Conservation (phyloP, 495 filamentous ascomycete species). For the Friedmanniomyces endolithicus region DNA sequence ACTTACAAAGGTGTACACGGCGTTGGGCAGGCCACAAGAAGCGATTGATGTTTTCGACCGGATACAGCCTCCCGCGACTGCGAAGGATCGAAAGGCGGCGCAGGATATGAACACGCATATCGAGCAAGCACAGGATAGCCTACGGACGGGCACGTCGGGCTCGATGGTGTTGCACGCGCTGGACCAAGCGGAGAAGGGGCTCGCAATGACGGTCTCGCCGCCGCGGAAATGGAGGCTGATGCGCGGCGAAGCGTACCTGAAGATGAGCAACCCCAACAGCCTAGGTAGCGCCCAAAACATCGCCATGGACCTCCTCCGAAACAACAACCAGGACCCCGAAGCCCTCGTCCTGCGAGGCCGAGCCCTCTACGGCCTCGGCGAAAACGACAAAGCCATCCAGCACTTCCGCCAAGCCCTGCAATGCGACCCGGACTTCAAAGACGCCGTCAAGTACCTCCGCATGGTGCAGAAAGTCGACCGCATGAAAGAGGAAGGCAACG, state of each 20-base stretch:
- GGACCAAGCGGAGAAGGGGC: constrained; percentile 68
- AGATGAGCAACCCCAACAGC: constrained; percentile 80
- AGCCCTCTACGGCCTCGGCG: constrained; percentile 77
- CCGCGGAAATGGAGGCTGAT: constrained; percentile 89
- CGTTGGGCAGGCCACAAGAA: constrained; percentile 69
- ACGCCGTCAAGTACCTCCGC: constrained; percentile 68
- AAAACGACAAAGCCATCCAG: constrained; percentile 89
- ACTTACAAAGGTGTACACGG: constrained; percentile 77
- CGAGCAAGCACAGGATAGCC: constrained; percentile 61
- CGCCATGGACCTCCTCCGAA: constrained; percentile 70
- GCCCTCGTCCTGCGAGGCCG: constrained; percentile 81
- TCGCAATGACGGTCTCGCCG: constrained; percentile 59
- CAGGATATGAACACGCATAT: constrained; percentile 75
- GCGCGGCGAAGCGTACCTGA: constrained; percentile 85
- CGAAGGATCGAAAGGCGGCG: constrained; percentile 68
- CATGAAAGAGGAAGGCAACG: constrained; percentile 89
- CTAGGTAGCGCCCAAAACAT: constrained; percentile 85
- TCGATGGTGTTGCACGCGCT: constrained; percentile 89
- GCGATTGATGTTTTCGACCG: constrained; percentile 65
- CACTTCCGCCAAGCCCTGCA: constrained; percentile 79
- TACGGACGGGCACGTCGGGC: constrained; percentile 58
- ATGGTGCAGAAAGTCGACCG: constrained; percentile 82
- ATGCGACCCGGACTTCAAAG: constrained; percentile 85
- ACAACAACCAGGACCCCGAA: constrained; percentile 85
- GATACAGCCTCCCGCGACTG: constrained; percentile 63